Conservation (phyloP, 192 early-diverging fungal genomes). For the Umbelopsis sp. region DNA sequence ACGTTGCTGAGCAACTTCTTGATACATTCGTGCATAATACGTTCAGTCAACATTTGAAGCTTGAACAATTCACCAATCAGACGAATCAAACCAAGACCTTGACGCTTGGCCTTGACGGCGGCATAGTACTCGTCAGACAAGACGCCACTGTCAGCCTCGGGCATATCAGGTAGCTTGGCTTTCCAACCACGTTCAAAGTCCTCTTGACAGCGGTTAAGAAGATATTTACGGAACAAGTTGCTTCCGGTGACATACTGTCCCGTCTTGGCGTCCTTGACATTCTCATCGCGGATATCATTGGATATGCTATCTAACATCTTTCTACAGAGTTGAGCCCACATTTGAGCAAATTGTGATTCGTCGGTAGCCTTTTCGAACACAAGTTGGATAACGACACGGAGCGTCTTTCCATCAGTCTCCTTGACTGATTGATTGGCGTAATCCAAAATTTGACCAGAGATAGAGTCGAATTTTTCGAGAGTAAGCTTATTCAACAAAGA, state of each 20-base stretch:
- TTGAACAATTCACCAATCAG: slow-evolving; percentile 98
- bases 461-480: slow-evolving; percentile 88
- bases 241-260: slow-evolving; percentile 59
- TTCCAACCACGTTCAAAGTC: slow-evolving; percentile 94
- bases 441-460: slow-evolving; percentile 82
- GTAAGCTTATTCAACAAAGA: slow-evolving; percentile 97
- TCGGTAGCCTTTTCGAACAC: slow-evolving; percentile 97
- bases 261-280: slow-evolving; percentile 54
- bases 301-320: slow-evolving; percentile 70
- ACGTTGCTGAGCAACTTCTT: slow-evolving; percentile 73
- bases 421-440: slow-evolving; percentile 72
- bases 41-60: slow-evolving; percentile 85
- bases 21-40: slow-evolving; percentile 95
- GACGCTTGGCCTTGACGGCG: slow-evolving; percentile 90
- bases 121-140: slow-evolving; percentile 83
- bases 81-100: slow-evolving; percentile 87
- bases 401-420: slow-evolving; percentile 69
- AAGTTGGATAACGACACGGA: slow-evolving; percentile 81
- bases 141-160: slow-evolving; percentile 62
- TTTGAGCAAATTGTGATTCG: slow-evolving; percentile 86
- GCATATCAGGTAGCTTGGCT: slow-evolving; percentile 70
- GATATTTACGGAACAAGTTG: slow-evolving; percentile 85
- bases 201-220: slow-evolving; percentile 93
- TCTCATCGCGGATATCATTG: slow-evolving; percentile 62
- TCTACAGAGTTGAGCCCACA: slow-evolving; percentile 89